Evolutionary conservation across 352 stramenopile species (phyloP), one percentile per base, ranked within the genome.

Genomic region (Elongisporangium anandrum): DNA sequence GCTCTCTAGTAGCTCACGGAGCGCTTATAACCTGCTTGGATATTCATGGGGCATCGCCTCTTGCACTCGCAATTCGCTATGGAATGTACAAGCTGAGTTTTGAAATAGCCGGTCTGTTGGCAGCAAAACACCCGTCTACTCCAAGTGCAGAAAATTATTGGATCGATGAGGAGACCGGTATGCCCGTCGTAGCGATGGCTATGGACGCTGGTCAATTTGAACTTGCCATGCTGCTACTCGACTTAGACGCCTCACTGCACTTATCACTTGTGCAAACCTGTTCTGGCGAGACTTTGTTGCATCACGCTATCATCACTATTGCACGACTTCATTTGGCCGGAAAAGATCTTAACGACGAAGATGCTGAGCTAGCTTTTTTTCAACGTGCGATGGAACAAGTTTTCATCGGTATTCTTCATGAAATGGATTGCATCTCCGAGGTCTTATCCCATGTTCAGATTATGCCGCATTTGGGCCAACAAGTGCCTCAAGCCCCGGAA

Each of bases 161-260:
- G 78, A n/a, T 80, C 4, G 82, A 92, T 49, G 26, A 60, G 6
- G 77, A 88, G 56, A 75, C 66, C 10, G 77, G 79, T 0, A 66
- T 65, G 24, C 71, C 77, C 3, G 67, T 86, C 19, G 39, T 66
- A 0, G 69, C 77, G 47, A 39, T 93, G 26, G 79, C 81, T 22
- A 54, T 87, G 13, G 71, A 81, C 59, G 78, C 79, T 8, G 74
- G 76, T 0, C 73, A 91, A 59, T 45, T 91, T 16, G 83, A 93
- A 50, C 54, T 93, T 13, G 70, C 65, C 13, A 68, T 72, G 3
- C 56, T 89, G 56, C 62, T 93, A 12, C 54, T 93, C 19, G 81
- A 91, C 50, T 17, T 45, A 12, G 34, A 45, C 12, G 0, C 34
- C 13, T 54, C 1, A 45, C 49, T 38, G 50, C 47, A 15, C 47